phyloP scores from a whole-genome alignment of 306 rosid genomes.

The Astragalus glycyphyllos region DNA sequence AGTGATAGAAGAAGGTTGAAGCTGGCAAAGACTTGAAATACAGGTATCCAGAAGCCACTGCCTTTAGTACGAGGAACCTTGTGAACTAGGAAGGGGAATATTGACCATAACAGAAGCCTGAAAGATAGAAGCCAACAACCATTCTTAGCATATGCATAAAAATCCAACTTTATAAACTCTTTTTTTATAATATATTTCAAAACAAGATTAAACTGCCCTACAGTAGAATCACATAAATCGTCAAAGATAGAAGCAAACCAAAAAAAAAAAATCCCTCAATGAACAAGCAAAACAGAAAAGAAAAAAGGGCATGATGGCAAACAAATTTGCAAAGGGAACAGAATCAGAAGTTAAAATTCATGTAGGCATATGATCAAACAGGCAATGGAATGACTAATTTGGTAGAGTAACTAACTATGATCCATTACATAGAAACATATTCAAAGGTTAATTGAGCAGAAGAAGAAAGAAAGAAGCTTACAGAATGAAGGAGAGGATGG shows the following conservation, averaged over 20 bases:
- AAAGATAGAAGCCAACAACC: conserved; percentile 43
- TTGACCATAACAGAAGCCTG: conserved; percentile 78
- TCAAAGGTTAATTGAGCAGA: background rate
- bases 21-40: conserved; percentile 88
- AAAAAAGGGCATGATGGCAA: conserved; percentile 11
- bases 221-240: conserved; percentile 34
- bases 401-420: background rate
- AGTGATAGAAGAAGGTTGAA: conserved; percentile 79
- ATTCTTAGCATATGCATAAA: conserved; percentile 18
- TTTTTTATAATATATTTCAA: background rate
- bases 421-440: background rate
- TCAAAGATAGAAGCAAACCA: conserved; percentile 21
- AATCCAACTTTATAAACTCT: background rate
- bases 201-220: conserved; percentile 26
- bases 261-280: background rate
- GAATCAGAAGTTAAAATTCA: conserved; percentile 23
- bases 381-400: background rate
- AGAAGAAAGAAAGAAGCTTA: conserved; percentile 39
- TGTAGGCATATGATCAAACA: conserved; percentile 43
- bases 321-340: conserved; percentile 6
- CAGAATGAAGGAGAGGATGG: conserved; percentile 67
- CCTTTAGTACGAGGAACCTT: conserved; percentile 81
- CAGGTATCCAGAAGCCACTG: conserved; percentile 95
- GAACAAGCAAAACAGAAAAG: conserved; percentile 29
- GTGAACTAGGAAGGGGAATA: conserved; percentile 73